Conservation (phyloP, 2,329 filamentous ascomycete genomes). For the Bimuria novae-zelandiae region DNA sequence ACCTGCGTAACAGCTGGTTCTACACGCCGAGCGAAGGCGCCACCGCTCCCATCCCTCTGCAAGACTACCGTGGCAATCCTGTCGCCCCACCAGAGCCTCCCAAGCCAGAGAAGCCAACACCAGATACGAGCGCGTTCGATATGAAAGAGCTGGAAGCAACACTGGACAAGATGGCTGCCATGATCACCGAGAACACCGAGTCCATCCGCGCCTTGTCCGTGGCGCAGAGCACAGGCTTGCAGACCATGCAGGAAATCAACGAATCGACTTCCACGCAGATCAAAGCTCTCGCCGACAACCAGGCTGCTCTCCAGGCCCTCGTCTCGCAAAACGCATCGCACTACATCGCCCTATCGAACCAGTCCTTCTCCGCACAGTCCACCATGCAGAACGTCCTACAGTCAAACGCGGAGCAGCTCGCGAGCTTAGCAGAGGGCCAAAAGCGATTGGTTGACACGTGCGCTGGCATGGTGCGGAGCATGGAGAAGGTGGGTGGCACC, state of each 20-base stretch:
- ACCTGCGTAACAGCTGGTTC: slow-evolving; percentile 42
- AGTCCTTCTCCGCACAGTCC: slow-evolving; percentile 32
- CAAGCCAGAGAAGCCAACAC: slow-evolving; percentile 10
- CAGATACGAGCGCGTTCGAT: slow-evolving; percentile 15
- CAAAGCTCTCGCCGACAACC: slow-evolving; percentile 37
- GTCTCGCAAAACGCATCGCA: slow-evolving; percentile 41
- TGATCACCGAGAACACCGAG: slow-evolving; percentile 37
- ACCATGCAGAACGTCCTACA: slow-evolving; percentile 29
- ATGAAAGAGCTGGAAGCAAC: slow-evolving; percentile 29
- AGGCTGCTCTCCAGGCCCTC: slow-evolving; percentile 35
- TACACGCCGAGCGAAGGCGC: slow-evolving; percentile 31
- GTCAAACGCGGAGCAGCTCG: slow-evolving; percentile 34
- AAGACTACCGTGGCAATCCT: slow-evolving; percentile 31
- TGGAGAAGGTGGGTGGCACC: slow-evolving; percentile 25
- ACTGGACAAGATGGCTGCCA: slow-evolving; percentile 30
- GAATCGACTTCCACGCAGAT: slow-evolving; percentile 42
- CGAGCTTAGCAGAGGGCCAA: slow-evolving; percentile 34
- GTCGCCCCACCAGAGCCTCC: slow-evolving; percentile 6
- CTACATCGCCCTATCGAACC: slow-evolving; percentile 42
- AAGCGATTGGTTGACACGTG: slow-evolving; percentile 34
- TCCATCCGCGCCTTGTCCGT: slow-evolving; percentile 41
- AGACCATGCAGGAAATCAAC: slow-evolving; percentile 45
- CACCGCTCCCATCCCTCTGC: slow-evolving; percentile 35
- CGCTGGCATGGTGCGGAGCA: slow-evolving; percentile 34
- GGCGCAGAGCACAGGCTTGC: slow-evolving; percentile 39